Percentiles rank a stretch among this genome's conserved stretches.
Evolutionary conservation across 768 basidiomycete species (phyloP).

Genomic region (Collybiopsis luxurians): DNA sequence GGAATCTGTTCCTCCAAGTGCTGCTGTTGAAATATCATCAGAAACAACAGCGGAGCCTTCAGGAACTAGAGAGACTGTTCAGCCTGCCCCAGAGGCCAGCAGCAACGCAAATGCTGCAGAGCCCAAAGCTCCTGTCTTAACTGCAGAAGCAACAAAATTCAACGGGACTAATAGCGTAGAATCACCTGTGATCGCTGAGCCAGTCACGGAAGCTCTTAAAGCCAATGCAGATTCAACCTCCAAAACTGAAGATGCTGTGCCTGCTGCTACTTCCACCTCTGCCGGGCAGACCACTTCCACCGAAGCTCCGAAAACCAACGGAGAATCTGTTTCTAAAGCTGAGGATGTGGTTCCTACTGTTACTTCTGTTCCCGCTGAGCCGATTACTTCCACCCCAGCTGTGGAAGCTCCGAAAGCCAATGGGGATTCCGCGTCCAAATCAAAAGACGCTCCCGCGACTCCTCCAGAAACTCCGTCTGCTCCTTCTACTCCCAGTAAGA

Average conservation of each 20-base stretch:
- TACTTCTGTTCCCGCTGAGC: background rate
- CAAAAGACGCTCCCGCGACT: background rate
- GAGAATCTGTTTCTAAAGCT: conserved; percentile 10
- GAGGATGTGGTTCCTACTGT: background rate
- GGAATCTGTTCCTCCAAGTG: too few relatives aligned
- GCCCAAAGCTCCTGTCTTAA: too few relatives aligned
- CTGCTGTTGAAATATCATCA: too few relatives aligned
- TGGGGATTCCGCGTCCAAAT: conserved; percentile 5
- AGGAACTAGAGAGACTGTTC: too few relatives aligned
- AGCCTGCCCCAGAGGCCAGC: too few relatives aligned
- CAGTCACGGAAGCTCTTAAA: background rate
- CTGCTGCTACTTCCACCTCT: background rate
- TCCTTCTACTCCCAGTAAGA: conserved; percentile 18
- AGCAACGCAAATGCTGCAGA: too few relatives aligned
- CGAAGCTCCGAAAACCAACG: background rate
- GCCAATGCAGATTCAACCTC: background rate
- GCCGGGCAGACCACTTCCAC: background rate
- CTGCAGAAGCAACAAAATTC: conserved; percentile 1
- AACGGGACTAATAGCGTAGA: background rate
- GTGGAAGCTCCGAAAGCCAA: conserved; percentile 9
- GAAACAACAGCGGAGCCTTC: too few relatives aligned
- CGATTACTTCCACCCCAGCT: background rate
- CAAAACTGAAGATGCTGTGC: background rate
- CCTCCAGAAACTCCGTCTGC: conserved; percentile 15
- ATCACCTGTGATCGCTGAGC: background rate